Percentiles rank a stretch among this genome's conserved stretches.
Evolutionary conservation across 768 basidiomycete species (phyloP).

Genomic region (Tylopilus sp.): DNA sequence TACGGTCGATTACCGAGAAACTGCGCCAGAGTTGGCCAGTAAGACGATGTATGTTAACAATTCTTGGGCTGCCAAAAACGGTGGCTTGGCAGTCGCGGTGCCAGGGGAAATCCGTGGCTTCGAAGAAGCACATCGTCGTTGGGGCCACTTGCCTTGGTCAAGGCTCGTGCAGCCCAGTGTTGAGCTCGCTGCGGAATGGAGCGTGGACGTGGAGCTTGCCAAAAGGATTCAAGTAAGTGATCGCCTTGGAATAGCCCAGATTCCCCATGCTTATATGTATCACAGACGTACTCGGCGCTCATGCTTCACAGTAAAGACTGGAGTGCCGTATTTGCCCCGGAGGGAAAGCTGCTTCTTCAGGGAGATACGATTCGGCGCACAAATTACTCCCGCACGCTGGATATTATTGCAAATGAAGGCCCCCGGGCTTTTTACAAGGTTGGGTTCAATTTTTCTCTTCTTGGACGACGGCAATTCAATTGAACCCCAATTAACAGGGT

Average conservation of each 20-base stretch:
- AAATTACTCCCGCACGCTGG: constrained; percentile 76
- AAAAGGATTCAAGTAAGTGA: constrained; percentile 61
- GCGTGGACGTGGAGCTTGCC: constrained; percentile 73
- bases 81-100: constrained; percentile 85
- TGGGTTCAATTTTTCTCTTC: constrained; percentile 16
- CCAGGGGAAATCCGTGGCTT: constrained; percentile 91
- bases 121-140: constrained; percentile 75
- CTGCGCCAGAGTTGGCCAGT: constrained; percentile 70
- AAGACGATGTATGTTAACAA: constrained; percentile 70
- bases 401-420: constrained; percentile 70
- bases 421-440: constrained; percentile 82
- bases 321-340: constrained; percentile 78
- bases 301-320: constrained; percentile 73
- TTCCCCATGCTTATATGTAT: background rate
- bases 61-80: constrained; percentile 53
- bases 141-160: constrained; percentile 81
- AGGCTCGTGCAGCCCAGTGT: constrained; percentile 72
- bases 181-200: constrained; percentile 75
- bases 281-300: constrained; percentile 44
- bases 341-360: constrained; percentile 63
- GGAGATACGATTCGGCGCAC: constrained; percentile 72
- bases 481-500: constrained; percentile 45
- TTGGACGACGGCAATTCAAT: constrained; percentile 6
- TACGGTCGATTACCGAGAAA: constrained; percentile 86
- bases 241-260: constrained; percentile 1